Evolutionary conservation across 768 basidiomycete genomes (phyloP), one percentile per base, ranked within the genome.

Genomic region (Tremella mesenterica): DNA sequence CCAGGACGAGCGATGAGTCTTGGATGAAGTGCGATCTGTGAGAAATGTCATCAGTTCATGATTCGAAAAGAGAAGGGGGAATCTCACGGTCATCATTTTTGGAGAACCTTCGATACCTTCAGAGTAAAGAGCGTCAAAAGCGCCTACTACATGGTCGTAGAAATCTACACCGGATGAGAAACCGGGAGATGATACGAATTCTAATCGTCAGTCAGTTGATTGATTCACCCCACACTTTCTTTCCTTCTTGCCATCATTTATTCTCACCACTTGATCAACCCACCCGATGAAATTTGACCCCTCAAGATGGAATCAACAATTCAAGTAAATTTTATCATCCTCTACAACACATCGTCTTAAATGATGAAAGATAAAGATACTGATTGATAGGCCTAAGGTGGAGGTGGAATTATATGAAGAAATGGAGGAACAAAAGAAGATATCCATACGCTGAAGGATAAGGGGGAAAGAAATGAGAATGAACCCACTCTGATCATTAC

Each of bases 21-120:
- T 2, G 58, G 54, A 46, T 71, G 69, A 0, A 71, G 45, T 1
- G 62, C 69, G 14, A 68, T 49, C n/a, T n/a, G n/a, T n/a, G n/a
- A n/a, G n/a, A n/a, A n/a, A n/a, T n/a, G n/a, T n/a, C n/a, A n/a
- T n/a, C n/a, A n/a, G n/a, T n/a, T n/a, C n/a, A n/a, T n/a, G n/a
- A n/a, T n/a, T n/a, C n/a, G n/a, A n/a, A n/a, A n/a, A n/a, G n/a
- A n/a, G n/a, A n/a, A n/a, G n/a, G n/a, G n/a, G n/a, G n/a, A n/a
- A n/a, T n/a, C n/a, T n/a, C n/a, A n/a, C n/a, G 2, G 62, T 59
- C 56, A 71, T 58, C 60, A 64, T 66, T 44, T 66, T 66, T 4
- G 63, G 59, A n/a, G 45, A 50, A 1, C 63, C 68, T 0, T 45
- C 58, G 0, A 18, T 7, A 0, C 65, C 68, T 46, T 69, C 67